A percentile compares a stretch with the other conserved stretches of the same genome.
phyloP scores from a whole-genome alignment of 768 basidiomycete genomes.

The Mycena filopes region DNA sequence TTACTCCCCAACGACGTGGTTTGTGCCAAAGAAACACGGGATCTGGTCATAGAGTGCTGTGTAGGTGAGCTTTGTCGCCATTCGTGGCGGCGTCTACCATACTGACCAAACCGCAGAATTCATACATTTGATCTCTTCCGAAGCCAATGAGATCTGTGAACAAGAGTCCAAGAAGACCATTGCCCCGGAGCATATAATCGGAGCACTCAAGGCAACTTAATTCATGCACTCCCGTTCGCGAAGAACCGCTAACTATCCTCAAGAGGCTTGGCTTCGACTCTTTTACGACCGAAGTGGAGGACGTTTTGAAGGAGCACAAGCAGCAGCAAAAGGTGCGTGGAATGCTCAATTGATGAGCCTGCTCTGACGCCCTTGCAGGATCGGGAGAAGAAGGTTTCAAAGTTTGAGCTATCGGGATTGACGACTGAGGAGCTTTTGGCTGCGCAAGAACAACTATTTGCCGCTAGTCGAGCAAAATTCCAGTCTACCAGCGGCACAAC shows the following conservation, averaged over 20 bases:
- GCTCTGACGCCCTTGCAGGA: conserved; percentile 59
- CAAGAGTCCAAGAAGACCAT: conserved; percentile 99
- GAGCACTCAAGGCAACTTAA: conserved; percentile 81
- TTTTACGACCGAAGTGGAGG: conserved; percentile 90
- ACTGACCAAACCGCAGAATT: conserved; percentile 73
- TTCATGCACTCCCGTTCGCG: neutral
- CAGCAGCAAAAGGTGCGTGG: conserved; percentile 87
- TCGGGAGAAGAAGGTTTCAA: conserved; percentile 91
- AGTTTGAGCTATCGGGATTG: conserved; percentile 88
- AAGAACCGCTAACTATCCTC: conserved; percentile 17
- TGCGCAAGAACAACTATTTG: conserved; percentile 92
- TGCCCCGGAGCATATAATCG: conserved; percentile 95
- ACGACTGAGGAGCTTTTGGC: conserved; percentile 90
- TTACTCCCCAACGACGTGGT: conserved; percentile 87
- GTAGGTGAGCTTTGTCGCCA: conserved; percentile 80
- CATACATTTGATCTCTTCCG: conserved; percentile 95
- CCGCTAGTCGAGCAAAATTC: conserved; percentile 87
- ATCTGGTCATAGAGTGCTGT: conserved; percentile 97
- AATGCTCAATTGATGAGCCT: conserved; percentile 4
- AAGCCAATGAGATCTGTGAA: conserved; percentile 98
- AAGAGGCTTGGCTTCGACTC: conserved; percentile 94
- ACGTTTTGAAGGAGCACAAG: conserved; percentile 95
- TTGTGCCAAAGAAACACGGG: conserved; percentile 96
- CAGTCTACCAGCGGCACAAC: conserved; percentile 60
- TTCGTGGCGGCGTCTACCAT: neutral